Evolutionary conservation across 2,329 filamentous ascomycete genomes (phyloP), one percentile per base, ranked within the genome.

Genomic region (Colletotrichum nymphaeae): DNA sequence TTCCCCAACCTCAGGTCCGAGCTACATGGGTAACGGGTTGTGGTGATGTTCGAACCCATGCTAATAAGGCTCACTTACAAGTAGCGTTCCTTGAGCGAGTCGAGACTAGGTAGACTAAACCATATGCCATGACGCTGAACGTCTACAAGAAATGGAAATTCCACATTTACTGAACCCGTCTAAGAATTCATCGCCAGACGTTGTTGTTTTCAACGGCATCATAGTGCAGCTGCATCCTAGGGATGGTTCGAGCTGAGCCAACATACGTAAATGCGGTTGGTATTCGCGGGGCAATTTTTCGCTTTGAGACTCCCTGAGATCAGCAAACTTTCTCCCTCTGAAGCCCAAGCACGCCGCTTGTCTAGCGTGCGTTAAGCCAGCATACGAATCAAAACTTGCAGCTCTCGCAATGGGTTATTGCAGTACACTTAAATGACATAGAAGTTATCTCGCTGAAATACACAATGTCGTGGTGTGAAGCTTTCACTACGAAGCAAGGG

Each of bases 1-100:
- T 66, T 71, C 67, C 71, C 71, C 71, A 71, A 73, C 22, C 22
- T n/a, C 42, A 73, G 35, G 67, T 73, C 70, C 67, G 70, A 65
- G 67, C 65, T 62, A 24, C 11, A 22, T 9, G 24, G 42, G n/a
- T n/a, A n/a, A n/a, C n/a, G n/a, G n/a, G 9, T 24, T 4, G 19
- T 28, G 55, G 16, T n/a, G 24, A 67, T n/a, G 26, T 46, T 35
- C 42, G 52, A 14, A 53, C 52, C 52, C 24, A 5, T 16, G 49
- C 49, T 4, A n/a, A 49, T 49, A 19, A 42, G 42, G 19, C 42
- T 49, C 19, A 42, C 37, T 16, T 42, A 7, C 37, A 19, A 49
- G 42, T 11, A 22, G 19, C 42, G 19, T 49, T 49, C 8, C n/a
- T 37, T 14, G 14, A 42, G 37, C 14, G 37, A 42, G 6, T 42